A percentile compares a stretch with the other conserved stretches of the same genome.
phyloP scores from a whole-genome alignment of 768 basidiomycete genomes.

The Galerina marginata region DNA sequence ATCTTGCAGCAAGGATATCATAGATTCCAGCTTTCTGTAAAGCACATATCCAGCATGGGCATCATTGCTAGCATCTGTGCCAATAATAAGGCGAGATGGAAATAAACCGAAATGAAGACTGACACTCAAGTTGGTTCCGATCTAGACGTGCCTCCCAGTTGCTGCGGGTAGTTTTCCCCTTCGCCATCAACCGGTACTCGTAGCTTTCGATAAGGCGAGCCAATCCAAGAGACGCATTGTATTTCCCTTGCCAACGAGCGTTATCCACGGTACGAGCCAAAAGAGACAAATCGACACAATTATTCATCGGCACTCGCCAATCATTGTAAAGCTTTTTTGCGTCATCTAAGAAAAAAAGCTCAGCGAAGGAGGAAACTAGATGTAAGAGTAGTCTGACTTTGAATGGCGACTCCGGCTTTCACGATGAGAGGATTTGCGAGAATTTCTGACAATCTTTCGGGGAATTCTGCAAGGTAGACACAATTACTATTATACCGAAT shows the following conservation, averaged over 20 bases:
- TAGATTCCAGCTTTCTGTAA: conserved; percentile 49
- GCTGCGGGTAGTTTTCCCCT: conserved; percentile 65
- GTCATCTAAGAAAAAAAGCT: conserved; percentile 55
- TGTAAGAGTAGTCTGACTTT: conserved; percentile 45
- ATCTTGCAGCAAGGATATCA: conserved; percentile 42
- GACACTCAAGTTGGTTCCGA: conserved; percentile 62
- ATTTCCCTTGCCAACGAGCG: conserved; percentile 73
- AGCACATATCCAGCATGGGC: conserved; percentile 66
- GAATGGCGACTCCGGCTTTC: conserved; percentile 81
- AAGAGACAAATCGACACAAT: conserved; percentile 73
- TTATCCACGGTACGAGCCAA: conserved; percentile 77
- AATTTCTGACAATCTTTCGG: conserved; percentile 51
- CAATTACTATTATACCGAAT: conserved; percentile 9
- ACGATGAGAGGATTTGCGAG: conserved; percentile 57
- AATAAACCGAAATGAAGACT: conserved; percentile 28
- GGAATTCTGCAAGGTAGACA: conserved; percentile 49
- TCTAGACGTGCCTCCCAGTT: conserved; percentile 70
- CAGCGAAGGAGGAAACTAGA: conserved; percentile 16
- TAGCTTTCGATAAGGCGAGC: conserved; percentile 70
- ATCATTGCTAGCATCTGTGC: conserved; percentile 73
- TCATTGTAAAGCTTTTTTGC: conserved; percentile 66
- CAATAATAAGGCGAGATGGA: neutral
- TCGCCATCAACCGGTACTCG: conserved; percentile 53
- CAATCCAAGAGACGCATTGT: conserved; percentile 63
- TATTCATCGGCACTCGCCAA: conserved; percentile 44